A percentile compares a stretch with the other conserved stretches of the same genome.
These are phyloP conservation scores for Pestalotiopsis sp. DNA, from an alignment of 2,329 filamentous ascomycete genomes.

Conservation along the genomic window DNA sequence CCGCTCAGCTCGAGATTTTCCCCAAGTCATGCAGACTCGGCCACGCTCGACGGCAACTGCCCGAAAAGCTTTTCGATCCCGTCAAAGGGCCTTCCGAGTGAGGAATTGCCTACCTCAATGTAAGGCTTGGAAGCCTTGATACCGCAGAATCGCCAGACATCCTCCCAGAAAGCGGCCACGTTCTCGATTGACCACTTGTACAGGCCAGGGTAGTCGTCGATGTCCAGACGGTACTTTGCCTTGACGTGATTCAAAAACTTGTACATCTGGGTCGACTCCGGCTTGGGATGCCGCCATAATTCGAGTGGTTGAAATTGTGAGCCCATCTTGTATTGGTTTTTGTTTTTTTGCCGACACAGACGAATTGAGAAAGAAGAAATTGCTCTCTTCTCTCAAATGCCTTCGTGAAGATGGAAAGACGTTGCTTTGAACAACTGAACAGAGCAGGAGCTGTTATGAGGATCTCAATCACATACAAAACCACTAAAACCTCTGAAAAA, in stretches of 20 bases:
- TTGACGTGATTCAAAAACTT: conserved; percentile 72
- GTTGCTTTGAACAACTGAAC: neutral
- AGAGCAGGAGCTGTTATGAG: neutral
- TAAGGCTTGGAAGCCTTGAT: conserved; percentile 69
- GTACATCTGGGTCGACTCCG: conserved; percentile 70
- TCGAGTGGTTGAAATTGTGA: conserved; percentile 36
- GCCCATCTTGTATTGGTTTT: conserved; percentile 20
- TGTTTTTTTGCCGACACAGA: neutral
- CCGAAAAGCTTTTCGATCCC: too few relatives aligned
- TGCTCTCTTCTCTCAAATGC: neutral
- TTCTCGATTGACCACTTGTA: conserved; percentile 84
- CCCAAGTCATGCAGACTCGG: neutral
- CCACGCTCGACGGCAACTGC: too few relatives aligned
- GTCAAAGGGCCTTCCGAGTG: neutral
- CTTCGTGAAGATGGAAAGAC: neutral
- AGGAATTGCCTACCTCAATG: conserved; percentile 50
- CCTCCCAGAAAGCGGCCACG: conserved; percentile 78
- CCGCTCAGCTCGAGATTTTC: neutral
- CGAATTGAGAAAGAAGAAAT: neutral
- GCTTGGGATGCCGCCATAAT: conserved; percentile 73
- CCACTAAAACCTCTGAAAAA: neutral
- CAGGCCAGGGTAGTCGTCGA: conserved; percentile 72
- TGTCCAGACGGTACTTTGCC: conserved; percentile 61
- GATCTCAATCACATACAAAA: neutral
- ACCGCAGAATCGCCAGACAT: conserved; percentile 81